Evolutionary conservation across 1,284 basidiomycete species (phyloP), one percentile per base, ranked within the genome.

Genomic region (Psilocybe mexicana): DNA sequence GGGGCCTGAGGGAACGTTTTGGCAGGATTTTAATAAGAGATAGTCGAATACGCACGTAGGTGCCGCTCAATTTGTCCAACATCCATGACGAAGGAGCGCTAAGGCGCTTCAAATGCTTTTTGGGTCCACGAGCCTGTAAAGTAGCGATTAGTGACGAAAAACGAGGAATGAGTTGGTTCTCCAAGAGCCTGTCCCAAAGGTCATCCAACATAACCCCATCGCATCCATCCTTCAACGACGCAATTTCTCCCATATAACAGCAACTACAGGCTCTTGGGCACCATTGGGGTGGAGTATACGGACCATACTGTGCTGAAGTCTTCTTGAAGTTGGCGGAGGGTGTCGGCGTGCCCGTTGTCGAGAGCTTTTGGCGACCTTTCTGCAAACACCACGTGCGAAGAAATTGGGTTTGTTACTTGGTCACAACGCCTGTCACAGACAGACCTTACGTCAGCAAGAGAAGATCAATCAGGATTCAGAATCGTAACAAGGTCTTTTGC

Each of bases 91-190:
- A 96, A 66, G 97, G 97, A 69, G 97, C 97, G 69, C 90, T 88
- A 67, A 98, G 88, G 74, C 96, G 93, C 87, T 98, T 98, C 82
- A 98, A 86, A 78, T 99, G 96, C 83, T 98, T 98, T 90, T 94
- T 96, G 69, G 96, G 96, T 89, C 96, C 96, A 79, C 96, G 90
- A 74, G 86, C 93, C 93, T 94, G 62, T 50, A 54, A 59, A 59
- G 49, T 23, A 63, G 51, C 52, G 46, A 57, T 64, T 61, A 68
- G 63, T 54, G 58, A 66, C 61, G 56, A 54, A 53, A 24, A 42
- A 52, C 52, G 47, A 53, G 33, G n/a, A 48, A 43, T 43, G 26
- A 56, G 46, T 59, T 54, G 46, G 10, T 59, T 51, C 51, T 59
- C 53, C 54, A 57, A 57, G 64, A 62, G 62, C 61, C 54, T 54